Evolutionary conservation across 805 yeast species (phyloP), one percentile per base, ranked within the genome.

Genomic region (Starmerella kuoi): DNA sequence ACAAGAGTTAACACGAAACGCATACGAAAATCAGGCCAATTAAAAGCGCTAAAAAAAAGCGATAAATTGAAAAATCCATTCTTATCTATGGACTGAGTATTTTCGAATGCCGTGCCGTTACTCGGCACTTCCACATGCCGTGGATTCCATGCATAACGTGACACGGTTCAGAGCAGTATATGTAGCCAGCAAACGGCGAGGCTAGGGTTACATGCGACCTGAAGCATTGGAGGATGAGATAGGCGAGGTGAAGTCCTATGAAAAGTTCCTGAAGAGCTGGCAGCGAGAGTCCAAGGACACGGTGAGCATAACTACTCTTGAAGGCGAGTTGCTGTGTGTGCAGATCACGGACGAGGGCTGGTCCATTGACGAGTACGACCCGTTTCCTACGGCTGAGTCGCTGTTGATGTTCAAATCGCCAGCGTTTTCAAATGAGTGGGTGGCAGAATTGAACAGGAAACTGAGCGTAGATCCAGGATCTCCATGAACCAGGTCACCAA

Each of bases 321-420:
- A 54, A 37, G 44, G 40, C 9, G 22, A 33, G 8, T 9, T 5
- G 24, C 35, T 46, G 11, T 9, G 7, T 1, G 45, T 49, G 14
- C 17, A 21, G 11, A 28, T 54, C 15, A 31, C 49, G 21, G 20
- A 26, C 17, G 39, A 45, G 17, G 56, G 54, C 33, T 48, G 59
- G 56, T 28, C 12, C 19, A 38, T 45, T 9, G 14, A 21, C 3
- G 41, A 28, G 31, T 11, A 31, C 11, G 33, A 38, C 4, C 40
- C 41, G 1, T 61, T 43, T 43, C 63, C 61, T 32, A 52, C 61
- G 3, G 40, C 52, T 18, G 66, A 62, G 41, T 54, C 56, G 7
- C 49, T 60, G 31, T 46, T 58, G 23, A 53, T 55, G 58, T 41
- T 20, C 9, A 31, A 35, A 11, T 57, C 61, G n/a, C 55, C 56